Evolutionary conservation across 352 stramenopile genomes (phyloP).

Genomic region (Pythium dissimile): DNA sequence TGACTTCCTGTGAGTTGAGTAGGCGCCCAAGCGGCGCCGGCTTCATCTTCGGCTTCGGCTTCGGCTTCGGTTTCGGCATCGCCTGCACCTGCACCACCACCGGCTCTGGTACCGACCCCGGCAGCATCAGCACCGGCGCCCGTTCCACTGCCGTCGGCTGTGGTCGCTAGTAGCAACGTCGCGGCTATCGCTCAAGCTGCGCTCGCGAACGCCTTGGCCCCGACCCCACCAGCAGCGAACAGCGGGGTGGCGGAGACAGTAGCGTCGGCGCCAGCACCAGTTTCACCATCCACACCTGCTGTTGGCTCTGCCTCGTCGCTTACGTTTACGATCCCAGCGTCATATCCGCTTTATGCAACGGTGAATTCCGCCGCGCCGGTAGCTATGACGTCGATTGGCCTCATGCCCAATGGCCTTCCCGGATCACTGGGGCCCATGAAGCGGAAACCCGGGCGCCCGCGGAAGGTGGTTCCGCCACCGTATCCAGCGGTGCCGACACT

Average conservation of each 20-base stretch:
- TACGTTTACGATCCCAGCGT: conserved; percentile 8
- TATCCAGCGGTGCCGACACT: neutral
- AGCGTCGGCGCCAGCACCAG: neutral
- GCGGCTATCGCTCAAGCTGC: neutral
- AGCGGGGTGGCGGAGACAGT: neutral
- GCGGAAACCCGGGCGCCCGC: conserved; percentile 14
- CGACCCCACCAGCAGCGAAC: neutral
- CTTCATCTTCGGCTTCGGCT: neutral
- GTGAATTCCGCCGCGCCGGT: neutral
- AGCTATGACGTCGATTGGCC: conserved; percentile 7
- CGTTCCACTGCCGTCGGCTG: neutral
- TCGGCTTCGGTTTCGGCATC: neutral
- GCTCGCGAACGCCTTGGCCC: neutral
- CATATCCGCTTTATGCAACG: neutral
- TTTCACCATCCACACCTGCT: neutral
- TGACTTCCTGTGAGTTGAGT: no score
- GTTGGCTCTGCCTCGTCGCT: conserved; percentile 1
- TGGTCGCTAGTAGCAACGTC: neutral
- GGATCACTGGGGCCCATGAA: conserved; percentile 11
- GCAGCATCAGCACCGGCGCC: neutral
- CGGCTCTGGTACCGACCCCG: neutral
- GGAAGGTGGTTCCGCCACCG: conserved; percentile 6
- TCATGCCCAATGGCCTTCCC: conserved; percentile 5
- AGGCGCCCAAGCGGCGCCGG: neutral
- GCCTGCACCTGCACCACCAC: neutral